Percentiles rank a stretch among this genome's conserved stretches.
Conservation (phyloP, 805 yeast species). For the Candida vaughaniae region DNA sequence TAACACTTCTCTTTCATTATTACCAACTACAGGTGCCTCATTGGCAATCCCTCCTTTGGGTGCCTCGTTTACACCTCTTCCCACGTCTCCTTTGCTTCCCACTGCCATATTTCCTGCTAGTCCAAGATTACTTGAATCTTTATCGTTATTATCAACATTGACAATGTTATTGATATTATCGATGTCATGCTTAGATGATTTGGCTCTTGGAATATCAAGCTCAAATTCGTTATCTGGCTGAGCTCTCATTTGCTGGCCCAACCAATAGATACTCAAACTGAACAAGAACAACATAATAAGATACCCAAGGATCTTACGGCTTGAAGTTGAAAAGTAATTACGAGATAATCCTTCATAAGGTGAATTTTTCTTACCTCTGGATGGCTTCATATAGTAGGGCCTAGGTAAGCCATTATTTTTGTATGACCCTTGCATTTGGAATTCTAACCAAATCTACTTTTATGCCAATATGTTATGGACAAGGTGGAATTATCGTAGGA, state of each 20-base stretch:
- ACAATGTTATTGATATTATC: slow-evolving; percentile 6
- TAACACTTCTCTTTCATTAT: slow-evolving; percentile 28
- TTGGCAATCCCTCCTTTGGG: slow-evolving; percentile 49
- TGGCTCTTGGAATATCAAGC: slow-evolving; percentile 8
- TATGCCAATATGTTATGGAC: too few relatives aligned
- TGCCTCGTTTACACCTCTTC: slow-evolving; percentile 41
- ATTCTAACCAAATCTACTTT: too few relatives aligned
- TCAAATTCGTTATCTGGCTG: slow-evolving; percentile 29
- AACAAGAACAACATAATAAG: slow-evolving; percentile 32
- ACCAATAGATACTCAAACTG: slow-evolving; percentile 34
- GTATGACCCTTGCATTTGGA: slow-evolving; percentile 47
- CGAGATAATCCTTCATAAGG: slow-evolving; percentile 34
- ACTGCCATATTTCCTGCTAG: slow-evolving; percentile 40
- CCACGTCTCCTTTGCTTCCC: slow-evolving; percentile 39
- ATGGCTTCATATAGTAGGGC: slow-evolving; percentile 47
- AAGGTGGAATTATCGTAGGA: too few relatives aligned
- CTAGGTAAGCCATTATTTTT: slow-evolving; percentile 43
- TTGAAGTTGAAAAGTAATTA: slow-evolving; percentile 34
- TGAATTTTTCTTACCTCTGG: slow-evolving; percentile 29
- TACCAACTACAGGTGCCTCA: slow-evolving; percentile 44
- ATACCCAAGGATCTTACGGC: slow-evolving; percentile 39
- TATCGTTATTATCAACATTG: slow-evolving; percentile 31
- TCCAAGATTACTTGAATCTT: slow-evolving; percentile 31
- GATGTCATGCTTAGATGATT: slow-evolving; percentile 5
- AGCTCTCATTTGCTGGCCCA: slow-evolving; percentile 35